Conservation (phyloP, 257 asterid genomes). For the Mentha longifolia region DNA sequence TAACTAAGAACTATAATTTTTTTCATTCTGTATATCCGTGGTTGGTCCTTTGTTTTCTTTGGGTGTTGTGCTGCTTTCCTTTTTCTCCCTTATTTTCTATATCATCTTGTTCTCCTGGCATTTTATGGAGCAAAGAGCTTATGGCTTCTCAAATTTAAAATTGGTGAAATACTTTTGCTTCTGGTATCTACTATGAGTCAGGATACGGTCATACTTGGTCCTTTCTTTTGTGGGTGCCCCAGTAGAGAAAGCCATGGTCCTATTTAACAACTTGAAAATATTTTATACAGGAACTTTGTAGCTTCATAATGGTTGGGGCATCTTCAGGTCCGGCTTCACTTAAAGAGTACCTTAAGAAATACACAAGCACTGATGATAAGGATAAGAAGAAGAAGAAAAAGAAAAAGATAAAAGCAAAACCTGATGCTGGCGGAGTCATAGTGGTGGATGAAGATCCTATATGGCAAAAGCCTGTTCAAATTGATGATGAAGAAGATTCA, state of each 20-base stretch:
- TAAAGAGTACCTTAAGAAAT: slow-evolving; percentile 75
- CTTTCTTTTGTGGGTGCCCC: neutral
- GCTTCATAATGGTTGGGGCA: slow-evolving; percentile 44
- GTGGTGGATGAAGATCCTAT: slow-evolving; percentile 84
- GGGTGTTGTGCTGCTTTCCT: too few species aligned
- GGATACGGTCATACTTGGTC: too few species aligned
- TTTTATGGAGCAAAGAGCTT: too few species aligned
- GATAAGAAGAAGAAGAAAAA: slow-evolving; percentile 63
- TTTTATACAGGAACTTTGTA: neutral
- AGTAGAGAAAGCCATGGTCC: too few species aligned
- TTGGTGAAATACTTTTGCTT: too few species aligned
- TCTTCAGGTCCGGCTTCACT: slow-evolving; percentile 58
- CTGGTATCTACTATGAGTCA: too few species aligned
- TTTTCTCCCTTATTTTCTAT: too few species aligned
- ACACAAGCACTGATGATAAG: slow-evolving; percentile 49
- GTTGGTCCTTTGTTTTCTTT: neutral
- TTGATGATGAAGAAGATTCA: slow-evolving; percentile 68
- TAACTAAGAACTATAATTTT: neutral
- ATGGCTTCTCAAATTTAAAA: too few species aligned
- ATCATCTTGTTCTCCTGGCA: too few species aligned
- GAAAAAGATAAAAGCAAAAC: slow-evolving; percentile 50
- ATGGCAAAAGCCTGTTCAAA: slow-evolving; percentile 76
- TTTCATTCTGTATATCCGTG: neutral
- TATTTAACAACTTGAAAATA: neutral
- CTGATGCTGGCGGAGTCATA: slow-evolving; percentile 50